These are phyloP conservation scores for Prasinococcaceae sp. DNA, from an alignment of 139 green algal genomes.

Conservation along the genomic window DNA sequence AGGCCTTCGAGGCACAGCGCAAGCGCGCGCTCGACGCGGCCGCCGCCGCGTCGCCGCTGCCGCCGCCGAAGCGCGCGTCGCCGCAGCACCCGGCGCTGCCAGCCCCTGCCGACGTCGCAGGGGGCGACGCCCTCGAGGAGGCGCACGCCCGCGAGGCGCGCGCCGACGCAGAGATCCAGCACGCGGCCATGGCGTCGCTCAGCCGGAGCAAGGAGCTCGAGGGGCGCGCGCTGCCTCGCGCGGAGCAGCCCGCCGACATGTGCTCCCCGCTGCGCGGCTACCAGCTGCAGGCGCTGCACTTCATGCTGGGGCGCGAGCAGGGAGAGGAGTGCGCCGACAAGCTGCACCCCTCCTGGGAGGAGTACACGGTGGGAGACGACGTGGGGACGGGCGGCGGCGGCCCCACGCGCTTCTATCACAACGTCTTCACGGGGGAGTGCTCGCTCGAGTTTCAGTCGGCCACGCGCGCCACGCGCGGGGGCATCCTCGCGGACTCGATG, in stretches of 20 bases:
- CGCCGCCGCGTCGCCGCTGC: no score
- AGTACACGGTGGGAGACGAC: conserved; percentile 10
- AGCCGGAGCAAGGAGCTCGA: no score
- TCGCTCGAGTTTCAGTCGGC: conserved; percentile 17
- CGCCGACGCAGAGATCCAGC: no score
- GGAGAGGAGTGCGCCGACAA: neutral
- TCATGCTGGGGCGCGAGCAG: conserved; percentile 9
- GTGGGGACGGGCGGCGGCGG: neutral
- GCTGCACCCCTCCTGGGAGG: conserved; percentile 25
- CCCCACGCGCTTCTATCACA: conserved; percentile 22
- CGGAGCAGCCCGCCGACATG: conserved; percentile 11
- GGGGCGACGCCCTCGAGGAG: no score
- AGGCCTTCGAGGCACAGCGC: no score
- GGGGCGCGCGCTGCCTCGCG: no score
- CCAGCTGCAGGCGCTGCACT: conserved; percentile 22
- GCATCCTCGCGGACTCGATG: conserved; percentile 26
- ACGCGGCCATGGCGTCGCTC: no score
- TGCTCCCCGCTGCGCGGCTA: conserved; percentile 13
- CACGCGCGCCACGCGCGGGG: neutral
- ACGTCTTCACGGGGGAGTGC: conserved; percentile 19
- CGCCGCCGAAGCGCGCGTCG: no score
- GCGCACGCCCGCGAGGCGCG: no score
- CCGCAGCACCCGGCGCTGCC: no score
- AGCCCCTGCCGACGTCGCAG: no score
- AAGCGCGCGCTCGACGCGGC: no score